Percentiles rank a stretch among this genome's conserved stretches.
Evolutionary conservation across 306 rosid species (phyloP).

Genomic region (Alnus glutinosa): DNA sequence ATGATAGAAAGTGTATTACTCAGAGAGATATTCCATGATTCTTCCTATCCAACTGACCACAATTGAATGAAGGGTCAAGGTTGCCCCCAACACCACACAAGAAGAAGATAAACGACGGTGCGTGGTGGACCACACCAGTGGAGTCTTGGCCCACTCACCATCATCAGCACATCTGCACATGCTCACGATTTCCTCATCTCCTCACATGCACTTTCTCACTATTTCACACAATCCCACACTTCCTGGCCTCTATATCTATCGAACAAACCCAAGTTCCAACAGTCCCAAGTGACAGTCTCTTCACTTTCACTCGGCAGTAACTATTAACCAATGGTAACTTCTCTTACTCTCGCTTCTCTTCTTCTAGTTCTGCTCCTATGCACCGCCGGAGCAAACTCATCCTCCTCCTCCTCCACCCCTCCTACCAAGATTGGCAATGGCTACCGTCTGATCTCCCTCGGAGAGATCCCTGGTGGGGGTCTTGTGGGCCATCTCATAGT

Average conservation of each 20-base stretch:
- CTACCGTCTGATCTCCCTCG: slow-evolving; percentile 72
- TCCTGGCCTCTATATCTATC: slow-evolving; percentile 5
- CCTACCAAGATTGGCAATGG: slow-evolving; percentile 70
- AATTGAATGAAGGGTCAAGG: too few relatives aligned
- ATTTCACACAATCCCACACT: background rate
- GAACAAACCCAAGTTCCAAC: slow-evolving; percentile 14
- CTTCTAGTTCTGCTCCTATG: slow-evolving; percentile 38
- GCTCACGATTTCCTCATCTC: slow-evolving; percentile 12
- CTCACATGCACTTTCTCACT: slow-evolving; percentile 27
- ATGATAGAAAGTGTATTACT: too few relatives aligned
- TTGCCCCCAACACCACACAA: too few relatives aligned
- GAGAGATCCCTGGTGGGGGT: slow-evolving; percentile 68
- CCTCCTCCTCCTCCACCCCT: slow-evolving; percentile 31
- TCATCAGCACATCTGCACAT: slow-evolving; percentile 26
- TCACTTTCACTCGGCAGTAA: background rate
- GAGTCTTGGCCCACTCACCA: slow-evolving; percentile 31
- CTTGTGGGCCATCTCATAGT: slow-evolving; percentile 67
- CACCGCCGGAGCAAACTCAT: background rate
- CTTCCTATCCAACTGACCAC: too few relatives aligned
- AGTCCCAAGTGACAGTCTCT: background rate
- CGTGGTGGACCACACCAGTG: too few relatives aligned
- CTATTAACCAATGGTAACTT: slow-evolving; percentile 33
- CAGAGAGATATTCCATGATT: too few relatives aligned
- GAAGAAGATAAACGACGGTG: too few relatives aligned
- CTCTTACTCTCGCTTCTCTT: slow-evolving; percentile 27